Evolutionary conservation across 2,329 filamentous ascomycete species (phyloP), one percentile per base, ranked within the genome.

Genomic region (Hypoxylon sp.): DNA sequence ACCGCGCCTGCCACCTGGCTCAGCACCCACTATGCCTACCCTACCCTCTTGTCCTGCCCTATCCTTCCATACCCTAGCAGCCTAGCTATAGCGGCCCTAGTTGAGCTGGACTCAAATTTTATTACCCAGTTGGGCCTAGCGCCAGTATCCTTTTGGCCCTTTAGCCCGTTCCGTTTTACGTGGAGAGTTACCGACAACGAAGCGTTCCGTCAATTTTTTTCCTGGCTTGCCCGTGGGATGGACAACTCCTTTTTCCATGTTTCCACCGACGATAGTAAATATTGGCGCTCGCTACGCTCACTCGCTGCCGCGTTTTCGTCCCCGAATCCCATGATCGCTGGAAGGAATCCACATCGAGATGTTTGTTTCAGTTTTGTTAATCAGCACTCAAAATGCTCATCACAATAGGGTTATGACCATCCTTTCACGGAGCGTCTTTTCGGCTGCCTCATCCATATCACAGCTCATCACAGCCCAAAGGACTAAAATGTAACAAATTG

Each of bases 1-100:
- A 73, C 71, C 48, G n/a, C 53, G 67, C 67, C 62, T 65, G 61
- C 63, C 69, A 68, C 58, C 62, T 72, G 61, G 70, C 65, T 68
- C 52, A 65, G 64, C 50, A 64, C 51, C 66, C 67, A 61, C 60
- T 34, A 61, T 37, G 12, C 21, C 32, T 30, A 32, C 39, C 54
- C 41, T 59, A 47, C 52, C 61, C 25, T 61, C 55, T 56, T 62
- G 48, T 25, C 30, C 47, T 60, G 55, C 50, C 67, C 61, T 69
- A 65, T 55, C 67, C 64, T 67, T 52, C 67, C 64, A 65, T 52
- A 51, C 67, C 67, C 63, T 68, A 58, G 64, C 54, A 63, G 64
- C 58, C 62, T 68, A 65, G 65, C 64, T 68, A 55, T 65, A 63
- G 52, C 53, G 19, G 62, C 61, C 62, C 54, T 66, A 68, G 59